Base-by-base conservation (phyloP, 768 basidiomycete species). In the Pulveroboletus frians region DNA sequence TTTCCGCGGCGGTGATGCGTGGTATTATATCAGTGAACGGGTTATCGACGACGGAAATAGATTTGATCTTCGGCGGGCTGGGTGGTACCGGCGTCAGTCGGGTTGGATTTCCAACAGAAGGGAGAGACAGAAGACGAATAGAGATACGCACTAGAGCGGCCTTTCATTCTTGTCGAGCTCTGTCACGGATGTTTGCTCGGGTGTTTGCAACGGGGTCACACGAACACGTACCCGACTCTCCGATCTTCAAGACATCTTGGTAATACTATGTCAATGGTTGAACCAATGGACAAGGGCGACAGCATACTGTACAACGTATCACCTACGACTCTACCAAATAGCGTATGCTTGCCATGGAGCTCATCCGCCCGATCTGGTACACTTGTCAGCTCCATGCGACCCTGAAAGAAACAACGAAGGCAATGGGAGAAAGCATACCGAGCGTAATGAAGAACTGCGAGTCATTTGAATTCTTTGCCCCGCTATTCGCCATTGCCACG, bases 361-460 rank as follows among this genome's bases (percentile, higher is more conserved):
- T 94, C 94, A 48, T 95, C 92, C 5, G 94, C 89, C 26, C 88
- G 78, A 63, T 95, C 92, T 92, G 49, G 17, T 35, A 30, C 41
- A 4, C 21, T 9, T 17, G 35, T 52, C 45, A 43, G 40, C 29
- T 29, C 6, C 43, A 1, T 13, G 6, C 9, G n/a, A 10, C 31
- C 3, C 10, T 30, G 15, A 14, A 3, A 5, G 8, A 10, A 20
- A 18, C 1, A 13, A 18, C 3, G 10, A 13, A 35, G 9, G 17
- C n/a, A 15, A 34, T 36, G 8, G 29, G 10, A 36, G 17, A 47
- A 15, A 55, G 9, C 65, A 18, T 34, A 91, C 92, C 88, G 0
- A 98, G 81, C 0, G 96, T 98, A 43, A 98, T 84, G 64, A 97
- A 86, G 70, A 92, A 98, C 66, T 98, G 95, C 0, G 92, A 95